These are phyloP conservation scores for Orbilia quercus DNA, from an alignment of 2,329 filamentous ascomycete species.

Conservation along the genomic window DNA sequence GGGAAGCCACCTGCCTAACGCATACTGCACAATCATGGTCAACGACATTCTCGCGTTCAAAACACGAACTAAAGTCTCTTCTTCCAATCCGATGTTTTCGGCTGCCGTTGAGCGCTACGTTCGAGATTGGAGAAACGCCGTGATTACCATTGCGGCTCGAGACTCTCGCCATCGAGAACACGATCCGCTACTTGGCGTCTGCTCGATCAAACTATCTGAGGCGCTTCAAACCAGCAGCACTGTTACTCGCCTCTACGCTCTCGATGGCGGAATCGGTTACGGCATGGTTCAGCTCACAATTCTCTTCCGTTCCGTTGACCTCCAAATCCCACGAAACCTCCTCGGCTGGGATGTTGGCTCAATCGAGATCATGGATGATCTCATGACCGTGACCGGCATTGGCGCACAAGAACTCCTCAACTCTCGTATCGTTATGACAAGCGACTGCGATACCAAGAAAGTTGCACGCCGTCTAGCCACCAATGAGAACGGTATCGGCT, in stretches of 20 bases:
- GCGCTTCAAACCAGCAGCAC: slow-evolving; percentile 89
- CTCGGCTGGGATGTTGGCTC: slow-evolving; percentile 96
- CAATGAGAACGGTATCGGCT: slow-evolving; percentile 65
- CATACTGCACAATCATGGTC: slow-evolving; percentile 90
- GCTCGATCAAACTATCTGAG: slow-evolving; percentile 86
- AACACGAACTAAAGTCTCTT: slow-evolving; percentile 92
- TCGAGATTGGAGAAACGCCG: slow-evolving; percentile 88
- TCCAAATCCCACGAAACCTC: slow-evolving; percentile 82
- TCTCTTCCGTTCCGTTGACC: slow-evolving; percentile 88
- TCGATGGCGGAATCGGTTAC: slow-evolving; percentile 92
- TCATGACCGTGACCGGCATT: slow-evolving; percentile 74
- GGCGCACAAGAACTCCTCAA: slow-evolving; percentile 63
- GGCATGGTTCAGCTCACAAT: slow-evolving; percentile 88
- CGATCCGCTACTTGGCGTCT: slow-evolving; percentile 91
- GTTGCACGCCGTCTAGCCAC: slow-evolving; percentile 21
- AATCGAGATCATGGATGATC: slow-evolving; percentile 83
- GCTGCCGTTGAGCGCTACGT: slow-evolving; percentile 93
- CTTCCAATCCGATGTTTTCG: slow-evolving; percentile 95
- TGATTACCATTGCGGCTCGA: slow-evolving; percentile 87
- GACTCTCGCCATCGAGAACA: slow-evolving; percentile 91
- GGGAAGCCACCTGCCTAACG: slow-evolving; percentile 81
- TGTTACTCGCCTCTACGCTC: slow-evolving; percentile 91
- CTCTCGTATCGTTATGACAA: slow-evolving; percentile 54
- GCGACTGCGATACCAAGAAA: slow-evolving; percentile 44
- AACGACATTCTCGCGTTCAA: slow-evolving; percentile 84